Evolutionary conservation across 208 protist genomes (phyloP), one percentile per base, ranked within the genome.

Genomic region (Leptomonas pyrrhocoris): DNA sequence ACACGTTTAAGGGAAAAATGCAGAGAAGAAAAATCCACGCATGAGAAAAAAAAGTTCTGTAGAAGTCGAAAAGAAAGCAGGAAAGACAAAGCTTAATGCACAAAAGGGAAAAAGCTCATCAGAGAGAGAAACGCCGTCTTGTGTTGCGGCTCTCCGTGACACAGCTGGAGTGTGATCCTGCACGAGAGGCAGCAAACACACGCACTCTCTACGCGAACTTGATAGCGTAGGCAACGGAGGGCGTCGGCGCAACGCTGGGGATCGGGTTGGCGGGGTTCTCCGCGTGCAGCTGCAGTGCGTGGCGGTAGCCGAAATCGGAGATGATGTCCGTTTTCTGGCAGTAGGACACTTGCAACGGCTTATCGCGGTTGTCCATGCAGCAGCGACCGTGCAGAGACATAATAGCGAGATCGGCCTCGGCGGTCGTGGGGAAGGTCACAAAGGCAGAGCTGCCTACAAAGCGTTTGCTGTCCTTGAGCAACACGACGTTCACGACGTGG

Each of bases 291-390:
- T 77, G 57, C 59, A 80, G 13, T 5, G 85, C 85, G 28, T 93
- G 87, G 25, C 73, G 70, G 65, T 80, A 84, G 49, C 87, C 87
- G 56, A 88, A 93, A n/a, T 80, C 72, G 25, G 81, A 87, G 59
- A 86, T 83, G 40, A 86, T 61, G 48, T 83, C 77, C 19, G 83
- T 88, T 42, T 81, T 79, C 30, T 85, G 70, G 65, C 81, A 90
- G 71, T 90, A 90, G 12, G 68, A 79, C 48, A 90, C 85, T 56
- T 90, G 85, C 68, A 90, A 48, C 43, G 81, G 85, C 46, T 84
- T 76, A 27, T 85, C 79, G 36, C 85, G 74, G 61, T 30, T 74
- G 66, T 79, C 79, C 79, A 90, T 86, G 68, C 69, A 75, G 66
- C 85, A 85, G 11, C 49, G 67, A 42, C 68, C 67, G 68, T 90